Evolutionary conservation across 768 basidiomycete genomes (phyloP), one percentile per base, ranked within the genome.

Genomic region (Macrocybe gigantea): DNA sequence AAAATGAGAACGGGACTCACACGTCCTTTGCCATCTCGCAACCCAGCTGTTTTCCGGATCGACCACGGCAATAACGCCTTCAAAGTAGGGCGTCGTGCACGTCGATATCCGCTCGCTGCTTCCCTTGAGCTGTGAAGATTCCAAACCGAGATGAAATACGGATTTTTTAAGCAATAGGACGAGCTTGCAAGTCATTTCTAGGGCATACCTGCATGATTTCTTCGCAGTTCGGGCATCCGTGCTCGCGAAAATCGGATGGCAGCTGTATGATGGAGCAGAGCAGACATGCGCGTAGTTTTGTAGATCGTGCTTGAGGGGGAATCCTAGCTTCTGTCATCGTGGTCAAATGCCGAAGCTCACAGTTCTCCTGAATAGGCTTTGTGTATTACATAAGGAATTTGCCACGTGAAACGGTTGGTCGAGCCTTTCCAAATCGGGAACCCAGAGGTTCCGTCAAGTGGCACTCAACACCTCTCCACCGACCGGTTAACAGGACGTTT

Each of bases 141-240:
- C 30, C 14, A 36, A 41, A n/a, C 31, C 34, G 7, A 38, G 13
- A 13, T 7, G 5, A 33, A 15, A 43, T 2, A 53, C 6, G 29
- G 45, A 7, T 32, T 33, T 13, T 15, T 38, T 35, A 47, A 15
- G 3, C 33, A 33, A 15, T 32, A 41, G 22, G 12, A 43, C 15
- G 38, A 52, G 29, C 6, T 10, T 6, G 38, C 34, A 14, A 5
- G 29, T 15, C 4, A 10, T 38, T 31, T 15, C 30, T 5, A 42
- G 33, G 35, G 36, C 78, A 47, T 50, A 94, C 95, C 75, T 93
- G 87, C 64, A 98, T 78, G 55, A 94, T 75, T 61, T 95, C 91
- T 57, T 98, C 95, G 61, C 96, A 99, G 64, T 99, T 99, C 38
- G 95, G 95, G 63, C 96, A 99, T 5, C 96, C 96, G 14, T 73